Evolutionary conservation across 257 asterid species (phyloP).

Genomic region (Penstemon barbatus): DNA sequence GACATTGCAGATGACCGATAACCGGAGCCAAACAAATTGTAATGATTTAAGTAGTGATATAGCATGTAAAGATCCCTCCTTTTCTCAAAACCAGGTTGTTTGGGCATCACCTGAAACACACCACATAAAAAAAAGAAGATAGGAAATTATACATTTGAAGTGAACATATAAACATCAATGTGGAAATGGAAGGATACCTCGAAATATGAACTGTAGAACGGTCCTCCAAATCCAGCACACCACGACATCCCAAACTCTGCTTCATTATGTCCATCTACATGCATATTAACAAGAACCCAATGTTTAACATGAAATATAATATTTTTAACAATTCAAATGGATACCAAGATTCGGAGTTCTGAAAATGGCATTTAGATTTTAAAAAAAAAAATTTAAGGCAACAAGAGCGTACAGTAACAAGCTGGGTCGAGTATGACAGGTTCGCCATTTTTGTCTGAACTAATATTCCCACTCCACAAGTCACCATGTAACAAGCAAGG

Average conservation of each 20-base stretch:
- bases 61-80: slow-evolving; percentile 79
- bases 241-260: slow-evolving; percentile 99
- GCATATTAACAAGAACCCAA: not conserved
- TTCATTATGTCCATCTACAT: slow-evolving; percentile 84
- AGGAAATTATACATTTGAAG: not conserved
- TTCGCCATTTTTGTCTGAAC: slow-evolving; percentile 77
- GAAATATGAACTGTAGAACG: slow-evolving; percentile 78
- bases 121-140: not conserved
- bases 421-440: slow-evolving; percentile 98
- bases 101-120: slow-evolving; percentile 75
- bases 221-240: slow-evolving; percentile 95
- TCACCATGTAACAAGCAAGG: slow-evolving; percentile 97
- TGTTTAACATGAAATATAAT: not conserved
- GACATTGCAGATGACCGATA: slow-evolving; percentile 82
- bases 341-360: not conserved
- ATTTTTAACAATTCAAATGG: not conserved
- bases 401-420: slow-evolving; percentile 73
- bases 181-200: slow-evolving; percentile 49
- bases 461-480: slow-evolving; percentile 95
- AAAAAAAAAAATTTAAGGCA: not conserved
- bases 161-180: not conserved
- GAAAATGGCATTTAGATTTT: not conserved
- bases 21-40: slow-evolving; percentile 91
- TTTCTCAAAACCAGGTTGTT: slow-evolving; percentile 67
- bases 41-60: slow-evolving; percentile 92